Evolutionary conservation across 164 flowering plant genomes (phyloP), one percentile per base, ranked within the genome.

Genomic region (Magnolia changhungtana): DNA sequence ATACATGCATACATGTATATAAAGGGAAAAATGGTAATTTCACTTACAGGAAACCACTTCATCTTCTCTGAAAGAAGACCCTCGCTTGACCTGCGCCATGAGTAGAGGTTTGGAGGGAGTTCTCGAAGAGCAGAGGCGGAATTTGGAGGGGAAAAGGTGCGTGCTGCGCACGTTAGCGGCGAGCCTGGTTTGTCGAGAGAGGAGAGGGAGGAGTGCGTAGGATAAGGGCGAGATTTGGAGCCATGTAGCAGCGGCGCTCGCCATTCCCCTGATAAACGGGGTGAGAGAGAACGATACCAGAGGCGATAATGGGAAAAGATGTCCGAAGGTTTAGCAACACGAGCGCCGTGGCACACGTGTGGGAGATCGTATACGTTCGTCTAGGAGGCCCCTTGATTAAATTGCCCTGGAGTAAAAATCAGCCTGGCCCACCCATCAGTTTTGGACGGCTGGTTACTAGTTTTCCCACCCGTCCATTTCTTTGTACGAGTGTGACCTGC

Each of bases 41-140:
- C 16, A 61, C 65, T 81, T 85, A 89, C 94, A 76, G 31, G 89
- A 79, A 77, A 92, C 91, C 0, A 81, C 81, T 73, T 83, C 82
- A 71, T 75, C 85, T 69, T 85, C 81, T 75, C 85, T 83, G 73
- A 74, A 50, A 11, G 81, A 80, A 72, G 63, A 80, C 11, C 84
- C 76, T 76, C 90, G 88, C 73, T 78, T 89, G 72, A 91, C 87
- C 77, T 81, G 86, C 3, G 81, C 86, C 1, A 63, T 80, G 21
- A 85, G 77, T 59, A 79, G 74, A 70, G 71, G 24, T 20, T 23
- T 49, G 6, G 78, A 81, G 72, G 73, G 29, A 72, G 55, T 61
- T 21, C 49, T 13, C 65, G 74, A 49, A 50, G 76, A 80, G 74
- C 23, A 9, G 74, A 75, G 63, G 63, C 74, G 74, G 80, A 49